Evolutionary conservation across 202 grass and related monocot species (phyloP).

Genomic region (Bolboschoenoplectus hybrid): DNA sequence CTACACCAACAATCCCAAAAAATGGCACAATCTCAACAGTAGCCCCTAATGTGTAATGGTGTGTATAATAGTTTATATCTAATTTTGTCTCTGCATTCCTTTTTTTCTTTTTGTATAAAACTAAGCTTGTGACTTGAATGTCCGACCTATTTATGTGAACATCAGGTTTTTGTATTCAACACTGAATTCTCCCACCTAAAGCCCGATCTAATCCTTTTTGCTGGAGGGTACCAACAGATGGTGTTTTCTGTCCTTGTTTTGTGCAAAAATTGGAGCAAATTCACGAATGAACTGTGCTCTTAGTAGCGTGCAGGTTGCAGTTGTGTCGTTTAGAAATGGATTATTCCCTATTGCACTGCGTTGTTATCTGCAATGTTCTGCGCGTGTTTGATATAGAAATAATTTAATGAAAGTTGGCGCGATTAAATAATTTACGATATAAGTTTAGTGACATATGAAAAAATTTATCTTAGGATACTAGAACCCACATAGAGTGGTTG

Average conservation of each 20-base stretch:
- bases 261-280: background rate
- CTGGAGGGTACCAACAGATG: background rate
- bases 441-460: too few relatives aligned
- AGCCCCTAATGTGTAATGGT: slow-evolving; percentile 9
- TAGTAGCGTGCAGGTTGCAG: background rate
- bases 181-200: background rate
- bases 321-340: background rate
- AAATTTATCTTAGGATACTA: too few relatives aligned
- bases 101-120: background rate
- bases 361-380: too few relatives aligned
- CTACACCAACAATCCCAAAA: slow-evolving; percentile 51
- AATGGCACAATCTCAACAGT: slow-evolving; percentile 36
- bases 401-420: too few relatives aligned
- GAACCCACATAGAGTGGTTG: too few relatives aligned
- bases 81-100: background rate
- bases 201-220: background rate
- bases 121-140: background rate
- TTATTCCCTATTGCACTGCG: background rate
- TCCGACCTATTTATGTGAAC: background rate
- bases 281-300: background rate
- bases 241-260: background rate
- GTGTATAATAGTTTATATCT: slow-evolving; percentile 17
- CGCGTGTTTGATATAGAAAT: too few relatives aligned
- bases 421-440: too few relatives aligned
- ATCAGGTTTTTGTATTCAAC: slow-evolving; percentile 6